phyloP scores from a whole-genome alignment of 2,329 filamentous ascomycete genomes.

The Verticillium dahliae region DNA sequence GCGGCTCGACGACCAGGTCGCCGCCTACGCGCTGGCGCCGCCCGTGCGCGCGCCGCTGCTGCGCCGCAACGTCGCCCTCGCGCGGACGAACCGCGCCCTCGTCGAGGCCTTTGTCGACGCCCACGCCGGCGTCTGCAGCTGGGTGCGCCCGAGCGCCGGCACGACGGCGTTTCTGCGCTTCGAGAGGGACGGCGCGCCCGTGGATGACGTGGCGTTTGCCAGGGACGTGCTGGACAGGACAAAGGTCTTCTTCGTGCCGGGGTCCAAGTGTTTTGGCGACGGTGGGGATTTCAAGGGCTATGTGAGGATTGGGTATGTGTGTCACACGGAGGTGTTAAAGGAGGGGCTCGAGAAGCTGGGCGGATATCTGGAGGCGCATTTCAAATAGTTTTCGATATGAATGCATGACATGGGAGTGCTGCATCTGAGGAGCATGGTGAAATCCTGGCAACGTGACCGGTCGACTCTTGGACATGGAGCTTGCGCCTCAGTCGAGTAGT shows the following conservation, averaged over 20 bases:
- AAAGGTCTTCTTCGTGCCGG: constrained; percentile 70
- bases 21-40: constrained; percentile 62
- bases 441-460: too few species aligned
- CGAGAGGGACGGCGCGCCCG: constrained; percentile 35
- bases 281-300: constrained; percentile 63
- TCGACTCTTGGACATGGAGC: too few species aligned
- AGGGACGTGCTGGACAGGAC: constrained; percentile 59
- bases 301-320: constrained; percentile 72
- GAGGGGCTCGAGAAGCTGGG: constrained; percentile 51
- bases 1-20: constrained; percentile 74
- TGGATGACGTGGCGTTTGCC: constrained; percentile 71
- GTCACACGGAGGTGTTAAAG: constrained; percentile 61
- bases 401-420: too few species aligned
- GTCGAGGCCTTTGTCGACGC: constrained; percentile 62
- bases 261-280: constrained; percentile 64
- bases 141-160: constrained; percentile 69
- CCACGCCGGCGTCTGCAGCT: constrained; percentile 57
- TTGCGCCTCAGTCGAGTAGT: too few species aligned
- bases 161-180: constrained; percentile 77
- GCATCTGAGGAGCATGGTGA: too few species aligned
- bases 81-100: constrained; percentile 58
- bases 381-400: not conserved
- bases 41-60: constrained; percentile 33
- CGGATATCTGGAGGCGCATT: constrained; percentile 24
- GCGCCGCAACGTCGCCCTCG: constrained; percentile 57